Percentiles rank a stretch among this genome's conserved stretches.
phyloP scores from a whole-genome alignment of 2,329 filamentous ascomycete species.

The Helotiales sp. region DNA sequence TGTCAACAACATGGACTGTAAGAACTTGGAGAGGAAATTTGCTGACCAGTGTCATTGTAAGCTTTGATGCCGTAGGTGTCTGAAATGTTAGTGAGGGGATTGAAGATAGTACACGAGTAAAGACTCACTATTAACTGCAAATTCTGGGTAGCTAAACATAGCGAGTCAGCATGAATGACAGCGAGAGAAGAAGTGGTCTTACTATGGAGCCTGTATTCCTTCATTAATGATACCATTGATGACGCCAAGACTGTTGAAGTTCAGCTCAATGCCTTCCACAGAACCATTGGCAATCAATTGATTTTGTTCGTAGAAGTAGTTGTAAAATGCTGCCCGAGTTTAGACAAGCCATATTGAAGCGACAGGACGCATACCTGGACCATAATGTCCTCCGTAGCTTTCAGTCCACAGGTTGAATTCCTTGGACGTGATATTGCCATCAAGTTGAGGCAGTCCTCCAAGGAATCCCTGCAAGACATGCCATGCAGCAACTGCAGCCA shows the following conservation, averaged over 20 bases:
- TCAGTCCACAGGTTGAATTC: slow-evolving; percentile 62
- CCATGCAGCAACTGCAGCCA: slow-evolving; percentile 55
- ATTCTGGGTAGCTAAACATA: slow-evolving; percentile 29
- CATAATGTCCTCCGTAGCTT: slow-evolving; percentile 63
- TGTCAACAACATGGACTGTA: neutral
- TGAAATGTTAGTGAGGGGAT: neutral
- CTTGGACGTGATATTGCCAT: slow-evolving; percentile 24
- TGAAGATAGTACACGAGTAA: neutral
- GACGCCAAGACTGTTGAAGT: slow-evolving; percentile 63
- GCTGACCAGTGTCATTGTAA: slow-evolving; percentile 26
- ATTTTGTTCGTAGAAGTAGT: slow-evolving; percentile 61
- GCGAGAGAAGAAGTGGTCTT: neutral
- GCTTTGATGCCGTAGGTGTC: slow-evolving; percentile 42
- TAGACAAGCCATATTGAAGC: neutral
- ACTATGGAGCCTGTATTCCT: slow-evolving; percentile 49
- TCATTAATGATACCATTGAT: slow-evolving; percentile 69
- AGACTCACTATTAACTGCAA: slow-evolving; percentile 45
- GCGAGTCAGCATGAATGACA: neutral
- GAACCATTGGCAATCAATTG: slow-evolving; percentile 49
- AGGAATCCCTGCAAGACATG: slow-evolving; percentile 56
- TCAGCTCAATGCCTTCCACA: slow-evolving; percentile 53
- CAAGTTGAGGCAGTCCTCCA: slow-evolving; percentile 43
- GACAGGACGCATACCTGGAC: slow-evolving; percentile 41
- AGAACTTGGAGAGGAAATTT: neutral
- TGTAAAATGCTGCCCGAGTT: slow-evolving; percentile 47